A percentile compares a stretch with the other conserved stretches of the same genome.
These are phyloP conservation scores for Lactarius evosmus DNA, from an alignment of 768 basidiomycete species.

Conservation along the genomic window DNA sequence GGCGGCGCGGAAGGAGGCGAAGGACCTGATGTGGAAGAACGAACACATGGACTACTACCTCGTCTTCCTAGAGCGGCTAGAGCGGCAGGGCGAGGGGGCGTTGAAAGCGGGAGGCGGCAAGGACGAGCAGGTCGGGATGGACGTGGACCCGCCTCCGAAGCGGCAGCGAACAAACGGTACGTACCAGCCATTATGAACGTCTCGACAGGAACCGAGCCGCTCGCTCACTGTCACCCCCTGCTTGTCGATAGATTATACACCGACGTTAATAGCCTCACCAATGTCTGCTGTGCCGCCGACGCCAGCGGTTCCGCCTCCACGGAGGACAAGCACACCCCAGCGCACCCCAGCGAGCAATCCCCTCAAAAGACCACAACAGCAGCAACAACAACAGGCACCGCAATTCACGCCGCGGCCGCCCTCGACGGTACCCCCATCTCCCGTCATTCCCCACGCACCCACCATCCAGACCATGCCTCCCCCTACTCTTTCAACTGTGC, in stretches of 20 bases:
- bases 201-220: too few relatives aligned
- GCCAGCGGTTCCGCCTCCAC: not conserved
- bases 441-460: not conserved
- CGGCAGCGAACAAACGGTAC: constrained; percentile 14
- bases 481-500: too few relatives aligned
- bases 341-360: not conserved
- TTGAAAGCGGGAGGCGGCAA: not conserved
- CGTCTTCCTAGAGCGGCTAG: constrained; percentile 10
- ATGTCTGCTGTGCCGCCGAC: not conserved
- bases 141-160: constrained; percentile 12
- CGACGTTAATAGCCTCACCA: not conserved
- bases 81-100: constrained; percentile 4
- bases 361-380: not conserved
- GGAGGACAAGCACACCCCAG: not conserved
- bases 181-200: not conserved
- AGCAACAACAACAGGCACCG: not conserved
- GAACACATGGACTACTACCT: constrained; percentile 14
- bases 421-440: not conserved
- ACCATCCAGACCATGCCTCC: not conserved
- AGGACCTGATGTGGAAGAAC: constrained; percentile 19
- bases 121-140: not conserved
- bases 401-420: not conserved
- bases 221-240: not conserved
- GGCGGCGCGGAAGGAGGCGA: constrained; percentile 16
- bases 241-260: not conserved